These are phyloP conservation scores for Elongisporangium prolatum DNA, from an alignment of 352 stramenopile species.

Conservation along the genomic window DNA sequence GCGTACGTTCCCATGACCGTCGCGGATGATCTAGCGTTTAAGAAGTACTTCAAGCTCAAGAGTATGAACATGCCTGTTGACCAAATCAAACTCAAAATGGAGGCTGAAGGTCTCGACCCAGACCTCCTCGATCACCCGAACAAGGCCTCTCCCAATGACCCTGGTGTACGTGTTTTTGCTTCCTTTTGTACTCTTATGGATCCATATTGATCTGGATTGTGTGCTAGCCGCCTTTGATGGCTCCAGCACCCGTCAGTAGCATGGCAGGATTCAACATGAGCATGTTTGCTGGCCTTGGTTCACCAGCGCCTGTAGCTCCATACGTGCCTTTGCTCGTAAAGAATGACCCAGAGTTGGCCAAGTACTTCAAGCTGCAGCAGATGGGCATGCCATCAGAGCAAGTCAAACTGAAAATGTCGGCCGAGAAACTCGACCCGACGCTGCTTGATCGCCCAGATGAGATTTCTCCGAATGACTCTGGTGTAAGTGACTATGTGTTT, in stretches of 20 bases:
- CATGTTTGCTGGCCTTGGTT: constrained; percentile 13
- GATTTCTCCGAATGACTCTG: constrained; percentile 74
- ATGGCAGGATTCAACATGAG: constrained; percentile 19
- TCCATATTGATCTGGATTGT: too few relatives aligned
- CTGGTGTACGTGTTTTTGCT: constrained; percentile 39
- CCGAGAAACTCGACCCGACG: constrained; percentile 52
- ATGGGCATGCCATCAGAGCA: constrained; percentile 84
- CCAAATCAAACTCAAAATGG: constrained; percentile 87
- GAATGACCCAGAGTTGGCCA: constrained; percentile 63
- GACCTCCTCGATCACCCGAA: constrained; percentile 57
- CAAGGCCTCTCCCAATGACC: constrained; percentile 71
- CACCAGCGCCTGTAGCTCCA: constrained; percentile 11
- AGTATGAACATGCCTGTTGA: constrained; percentile 75
- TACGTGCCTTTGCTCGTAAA: constrained; percentile 76
- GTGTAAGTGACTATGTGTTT: constrained; percentile 44
- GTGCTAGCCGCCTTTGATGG: not conserved
- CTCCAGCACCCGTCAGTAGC: constrained; percentile 2
- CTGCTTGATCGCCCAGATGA: constrained; percentile 69
- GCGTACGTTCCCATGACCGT: constrained; percentile 69
- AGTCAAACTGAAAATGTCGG: constrained; percentile 81
- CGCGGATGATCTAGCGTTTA: constrained; percentile 71
- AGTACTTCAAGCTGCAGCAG: constrained; percentile 80
- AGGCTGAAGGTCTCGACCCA: constrained; percentile 68
- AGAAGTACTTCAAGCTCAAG: constrained; percentile 88
- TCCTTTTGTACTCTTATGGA: too few relatives aligned